A percentile compares a stretch with the other conserved stretches of the same genome.
phyloP scores from a whole-genome alignment of 176 grass and related monocot species.

The Themeda triandra region DNA sequence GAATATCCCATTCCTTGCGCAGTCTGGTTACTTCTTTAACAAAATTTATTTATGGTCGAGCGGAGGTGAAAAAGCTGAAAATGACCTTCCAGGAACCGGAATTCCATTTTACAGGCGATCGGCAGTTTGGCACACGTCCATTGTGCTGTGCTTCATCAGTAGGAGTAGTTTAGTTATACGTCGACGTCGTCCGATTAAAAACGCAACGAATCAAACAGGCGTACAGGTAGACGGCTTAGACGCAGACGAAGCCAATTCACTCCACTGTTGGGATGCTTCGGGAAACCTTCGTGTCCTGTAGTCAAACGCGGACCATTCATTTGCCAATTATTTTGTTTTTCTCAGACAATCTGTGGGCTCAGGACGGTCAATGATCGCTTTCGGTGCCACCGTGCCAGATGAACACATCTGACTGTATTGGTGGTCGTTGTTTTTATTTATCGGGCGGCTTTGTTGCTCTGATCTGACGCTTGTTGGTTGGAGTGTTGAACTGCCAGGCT shows the following conservation, averaged over 20 bases:
- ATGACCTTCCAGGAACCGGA: neutral
- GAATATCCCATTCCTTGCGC: neutral
- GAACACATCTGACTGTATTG: neutral
- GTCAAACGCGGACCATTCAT: neutral
- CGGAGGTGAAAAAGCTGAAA: neutral
- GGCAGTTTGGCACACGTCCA: neutral
- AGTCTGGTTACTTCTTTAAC: neutral
- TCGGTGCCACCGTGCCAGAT: neutral
- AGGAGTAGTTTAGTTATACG: slow-evolving; percentile 7
- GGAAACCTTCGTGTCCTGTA: neutral
- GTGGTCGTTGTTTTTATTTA: neutral
- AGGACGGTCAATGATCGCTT: neutral
- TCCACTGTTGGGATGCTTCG: neutral
- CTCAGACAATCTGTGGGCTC: neutral
- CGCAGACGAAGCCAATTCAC: neutral
- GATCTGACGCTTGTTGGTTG: neutral
- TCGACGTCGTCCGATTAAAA: slow-evolving; percentile 9
- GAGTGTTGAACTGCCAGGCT: neutral
- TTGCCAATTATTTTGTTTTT: neutral
- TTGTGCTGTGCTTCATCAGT: neutral
- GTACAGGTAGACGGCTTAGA: neutral
- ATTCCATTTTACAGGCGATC: neutral
- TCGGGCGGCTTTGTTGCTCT: neutral
- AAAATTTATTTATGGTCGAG: neutral
- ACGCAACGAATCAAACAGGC: neutral